Evolutionary conservation across 1,284 basidiomycete genomes (phyloP), one percentile per base, ranked within the genome.

Genomic region (Leccinum proliferum): DNA sequence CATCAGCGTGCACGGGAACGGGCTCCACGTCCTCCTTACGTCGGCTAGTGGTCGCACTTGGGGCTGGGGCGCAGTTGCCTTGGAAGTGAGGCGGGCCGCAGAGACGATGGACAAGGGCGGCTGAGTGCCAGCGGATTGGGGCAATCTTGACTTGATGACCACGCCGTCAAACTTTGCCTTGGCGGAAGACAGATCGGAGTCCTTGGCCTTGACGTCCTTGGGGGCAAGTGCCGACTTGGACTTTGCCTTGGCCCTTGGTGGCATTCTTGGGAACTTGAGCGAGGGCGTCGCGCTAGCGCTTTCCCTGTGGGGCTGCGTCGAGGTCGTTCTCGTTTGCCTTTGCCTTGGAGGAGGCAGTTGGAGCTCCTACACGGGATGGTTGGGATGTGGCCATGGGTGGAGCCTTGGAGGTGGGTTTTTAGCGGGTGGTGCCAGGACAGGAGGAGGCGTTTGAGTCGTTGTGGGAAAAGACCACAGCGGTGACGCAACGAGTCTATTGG

Each of bases 271-370:
- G 80, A 29, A 89, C 84, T 15, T 53, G 52, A 10, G 85, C 86
- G 35, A 90, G 77, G 4, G 88, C 87, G 62, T 89, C 87, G 58
- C 90, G 85, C 73, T 92, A 91, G 64, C 88, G 81, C 76, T 92
- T 92, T 57, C 81, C 83, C 10, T 76, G 74, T 10, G 79, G 77
- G 10, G 78, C 70, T 4, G 67, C 66, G 32, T 81, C 78, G 14
- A 73, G 68, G 62, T 84, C 83, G 61, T 77, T 72, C 61, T 79
- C 77, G 57, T 72, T 74, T 8, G 73, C 72, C 67, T 83, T 85
- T 14, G 81, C 83, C 68, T 78, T 85, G 29, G 29, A 29, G 29
- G 29, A 29, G 29, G 29, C 29, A 29, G 29, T 29, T 29, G 29
- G 29, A 29, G 29, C 29, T 29, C 29, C 29, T 29, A 29, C 29